Conservation (phyloP, 495 filamentous ascomycete genomes). For the Penicillium canariense region DNA sequence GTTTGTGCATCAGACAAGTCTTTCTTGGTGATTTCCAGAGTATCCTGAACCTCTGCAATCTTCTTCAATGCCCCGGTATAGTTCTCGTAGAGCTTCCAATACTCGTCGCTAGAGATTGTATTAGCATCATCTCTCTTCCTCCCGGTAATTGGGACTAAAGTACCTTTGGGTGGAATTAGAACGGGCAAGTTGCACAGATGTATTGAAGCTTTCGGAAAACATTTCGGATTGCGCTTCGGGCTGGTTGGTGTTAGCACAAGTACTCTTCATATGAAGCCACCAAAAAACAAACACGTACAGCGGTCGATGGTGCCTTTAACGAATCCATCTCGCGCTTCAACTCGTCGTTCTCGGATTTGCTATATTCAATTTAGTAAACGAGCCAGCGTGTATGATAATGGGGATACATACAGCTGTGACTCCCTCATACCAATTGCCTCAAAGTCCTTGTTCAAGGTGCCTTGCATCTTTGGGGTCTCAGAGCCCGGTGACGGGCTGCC, state of each 20-base stretch:
- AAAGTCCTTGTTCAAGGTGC: conserved; percentile 47
- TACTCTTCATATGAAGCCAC: neutral
- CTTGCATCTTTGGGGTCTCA: conserved; percentile 41
- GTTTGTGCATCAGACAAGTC: conserved; percentile 38
- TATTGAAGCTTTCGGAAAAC: conserved; percentile 38
- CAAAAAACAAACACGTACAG: conserved; percentile 19
- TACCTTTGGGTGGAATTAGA: conserved; percentile 43
- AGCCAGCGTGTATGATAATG: neutral
- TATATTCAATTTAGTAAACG: conserved; percentile 19
- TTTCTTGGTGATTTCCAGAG: conserved; percentile 35
- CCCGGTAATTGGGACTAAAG: neutral
- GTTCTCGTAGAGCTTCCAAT: conserved; percentile 48
- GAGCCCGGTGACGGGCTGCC: conserved; percentile 42
- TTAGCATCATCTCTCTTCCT: no score
- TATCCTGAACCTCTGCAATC: conserved; percentile 41
- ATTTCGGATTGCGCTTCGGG: conserved; percentile 29
- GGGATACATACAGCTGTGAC: conserved; percentile 36
- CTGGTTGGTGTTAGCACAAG: conserved; percentile 22
- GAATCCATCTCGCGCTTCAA: conserved; percentile 43
- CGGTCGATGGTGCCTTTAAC: conserved; percentile 28
- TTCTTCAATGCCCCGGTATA: conserved; percentile 41
- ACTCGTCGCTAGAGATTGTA: conserved; percentile 37
- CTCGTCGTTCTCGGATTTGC: conserved; percentile 46
- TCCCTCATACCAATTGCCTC: conserved; percentile 44
- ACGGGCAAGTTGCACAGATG: conserved; percentile 37